phyloP scores from a whole-genome alignment of 2,329 filamentous ascomycete species.

The Verticillium longisporum region DNA sequence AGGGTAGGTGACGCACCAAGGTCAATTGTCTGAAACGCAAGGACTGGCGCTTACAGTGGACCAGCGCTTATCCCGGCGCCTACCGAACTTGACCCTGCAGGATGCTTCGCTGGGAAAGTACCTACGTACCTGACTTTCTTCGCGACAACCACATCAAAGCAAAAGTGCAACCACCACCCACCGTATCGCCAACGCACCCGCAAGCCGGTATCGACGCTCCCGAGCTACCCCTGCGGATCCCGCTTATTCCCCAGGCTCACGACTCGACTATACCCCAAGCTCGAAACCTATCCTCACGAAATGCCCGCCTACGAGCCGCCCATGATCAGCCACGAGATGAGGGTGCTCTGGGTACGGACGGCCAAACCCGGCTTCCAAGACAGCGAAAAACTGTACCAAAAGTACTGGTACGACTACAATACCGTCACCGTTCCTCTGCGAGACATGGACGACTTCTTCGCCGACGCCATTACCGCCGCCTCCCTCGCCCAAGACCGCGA shows the following conservation, averaged over 20 bases:
- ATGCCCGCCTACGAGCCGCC: constrained; percentile 5
- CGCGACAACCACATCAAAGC: not conserved
- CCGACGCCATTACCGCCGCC: constrained; percentile 6
- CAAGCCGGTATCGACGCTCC: not conserved
- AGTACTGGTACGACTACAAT: constrained; percentile 5
- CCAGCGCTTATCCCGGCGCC: no score
- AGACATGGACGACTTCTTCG: constrained; percentile 8
- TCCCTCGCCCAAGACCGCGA: constrained; percentile 2
- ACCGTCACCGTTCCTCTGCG: constrained; percentile 7
- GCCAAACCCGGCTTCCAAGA: constrained; percentile 6
- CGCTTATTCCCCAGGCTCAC: not conserved
- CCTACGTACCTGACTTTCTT: not conserved
- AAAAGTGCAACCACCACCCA: not conserved
- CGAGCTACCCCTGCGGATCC: not conserved
- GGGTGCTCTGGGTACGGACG: not conserved
- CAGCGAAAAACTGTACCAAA: not conserved
- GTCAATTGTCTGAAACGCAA: no score
- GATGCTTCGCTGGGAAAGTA: not conserved
- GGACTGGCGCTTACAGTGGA: no score
- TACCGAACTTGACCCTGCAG: no score
- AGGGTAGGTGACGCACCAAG: no score
- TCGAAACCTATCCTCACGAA: not conserved
- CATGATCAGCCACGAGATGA: not conserved
- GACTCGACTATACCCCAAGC: not conserved
- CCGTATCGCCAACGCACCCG: not conserved